phyloP scores from a whole-genome alignment of 2,329 filamentous ascomycete species.

The Aspergillus flavus region DNA sequence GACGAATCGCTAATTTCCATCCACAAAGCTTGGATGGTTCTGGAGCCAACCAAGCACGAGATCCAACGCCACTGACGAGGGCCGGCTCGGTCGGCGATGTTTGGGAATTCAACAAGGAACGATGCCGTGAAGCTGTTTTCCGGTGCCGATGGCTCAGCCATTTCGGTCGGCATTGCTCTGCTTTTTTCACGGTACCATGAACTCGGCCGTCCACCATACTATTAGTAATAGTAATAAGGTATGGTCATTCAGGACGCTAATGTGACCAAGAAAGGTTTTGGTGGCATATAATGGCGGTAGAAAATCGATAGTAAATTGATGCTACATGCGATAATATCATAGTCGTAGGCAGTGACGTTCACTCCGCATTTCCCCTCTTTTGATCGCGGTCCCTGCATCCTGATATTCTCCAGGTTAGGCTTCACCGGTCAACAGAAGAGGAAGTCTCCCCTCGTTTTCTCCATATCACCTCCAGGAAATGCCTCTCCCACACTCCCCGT shows the following conservation, averaged over 20 bases:
- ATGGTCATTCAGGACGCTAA: neutral
- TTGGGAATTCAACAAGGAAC: neutral
- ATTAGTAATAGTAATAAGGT: neutral
- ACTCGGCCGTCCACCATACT: neutral
- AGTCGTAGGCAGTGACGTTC: slow-evolving; percentile 7
- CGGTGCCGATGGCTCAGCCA: slow-evolving; percentile 7
- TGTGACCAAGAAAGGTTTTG: neutral
- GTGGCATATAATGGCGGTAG: neutral
- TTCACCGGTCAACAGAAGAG: slow-evolving; percentile 20
- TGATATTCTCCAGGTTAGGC: slow-evolving; percentile 3
- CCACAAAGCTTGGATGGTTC: slow-evolving; percentile 17
- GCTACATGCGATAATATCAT: neutral
- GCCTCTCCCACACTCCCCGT: slow-evolving; percentile 7
- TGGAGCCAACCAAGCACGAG: slow-evolving; percentile 8
- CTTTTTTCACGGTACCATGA: neutral
- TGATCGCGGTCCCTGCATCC: slow-evolving; percentile 7
- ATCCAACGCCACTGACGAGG: slow-evolving; percentile 11
- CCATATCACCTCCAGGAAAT: slow-evolving; percentile 11
- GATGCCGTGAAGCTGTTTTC: neutral
- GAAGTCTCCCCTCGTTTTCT: slow-evolving; percentile 16
- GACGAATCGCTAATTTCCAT: neutral
- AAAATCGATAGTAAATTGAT: neutral
- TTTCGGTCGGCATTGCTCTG: neutral
- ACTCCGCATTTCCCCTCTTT: slow-evolving; percentile 22
- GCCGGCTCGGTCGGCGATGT: slow-evolving; percentile 19